A percentile compares a stretch with the other conserved stretches of the same genome.
These are phyloP conservation scores for Geum urbanum DNA, from an alignment of 306 rosid species.

Conservation along the genomic window DNA sequence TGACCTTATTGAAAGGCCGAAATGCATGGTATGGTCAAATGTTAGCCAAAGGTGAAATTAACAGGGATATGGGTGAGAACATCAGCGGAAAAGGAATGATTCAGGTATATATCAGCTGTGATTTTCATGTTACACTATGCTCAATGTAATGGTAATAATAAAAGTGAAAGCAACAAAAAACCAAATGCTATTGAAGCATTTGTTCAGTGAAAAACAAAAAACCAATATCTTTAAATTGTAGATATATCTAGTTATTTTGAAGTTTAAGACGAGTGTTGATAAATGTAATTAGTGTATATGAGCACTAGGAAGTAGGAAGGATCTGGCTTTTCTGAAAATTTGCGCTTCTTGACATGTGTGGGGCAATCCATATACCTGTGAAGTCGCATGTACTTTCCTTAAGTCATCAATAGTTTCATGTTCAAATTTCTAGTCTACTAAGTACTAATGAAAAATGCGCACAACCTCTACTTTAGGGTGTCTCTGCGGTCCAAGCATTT, in stretches of 20 bases:
- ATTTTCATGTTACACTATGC: background rate
- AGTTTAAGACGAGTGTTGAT: background rate
- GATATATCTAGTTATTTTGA: background rate
- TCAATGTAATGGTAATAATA: background rate
- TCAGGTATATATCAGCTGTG: constrained; percentile 47
- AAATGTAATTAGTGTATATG: background rate
- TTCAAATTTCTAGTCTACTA: constrained; percentile 5
- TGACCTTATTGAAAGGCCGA: constrained; percentile 83
- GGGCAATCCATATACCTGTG: background rate
- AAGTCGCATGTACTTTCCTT: background rate
- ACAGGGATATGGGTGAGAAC: constrained; percentile 85
- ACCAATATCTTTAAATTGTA: background rate
- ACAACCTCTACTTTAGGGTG: constrained; percentile 49
- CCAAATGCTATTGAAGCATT: background rate
- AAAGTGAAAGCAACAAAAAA: background rate
- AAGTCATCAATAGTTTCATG: background rate
- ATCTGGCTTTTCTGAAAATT: background rate
- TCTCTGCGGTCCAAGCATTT: constrained; percentile 82
- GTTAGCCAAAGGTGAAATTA: constrained; percentile 87
- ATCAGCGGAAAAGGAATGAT: constrained; percentile 95
- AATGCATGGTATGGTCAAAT: constrained; percentile 74
- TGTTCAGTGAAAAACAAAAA: no score
- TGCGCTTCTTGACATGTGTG: background rate
- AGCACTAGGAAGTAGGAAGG: background rate
- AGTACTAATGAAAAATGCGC: background rate